Evolutionary conservation across 441 rosid species (phyloP).

Genomic region (Caryocar brasiliense): DNA sequence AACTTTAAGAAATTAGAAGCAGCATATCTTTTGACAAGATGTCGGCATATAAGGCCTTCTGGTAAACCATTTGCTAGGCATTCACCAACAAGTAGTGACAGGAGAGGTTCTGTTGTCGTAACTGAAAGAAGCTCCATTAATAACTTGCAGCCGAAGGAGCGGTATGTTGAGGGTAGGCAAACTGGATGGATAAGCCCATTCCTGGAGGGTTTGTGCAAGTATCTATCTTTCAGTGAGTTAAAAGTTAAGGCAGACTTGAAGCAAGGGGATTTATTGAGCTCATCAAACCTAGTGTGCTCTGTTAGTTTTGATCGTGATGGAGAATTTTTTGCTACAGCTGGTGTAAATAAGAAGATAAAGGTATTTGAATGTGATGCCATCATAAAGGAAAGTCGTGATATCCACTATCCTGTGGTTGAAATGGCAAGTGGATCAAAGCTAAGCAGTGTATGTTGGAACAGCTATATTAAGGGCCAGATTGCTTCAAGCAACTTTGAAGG

Average conservation of each 20-base stretch:
- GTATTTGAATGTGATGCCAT: slow-evolving; percentile 72
- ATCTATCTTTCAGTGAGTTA: slow-evolving; percentile 65
- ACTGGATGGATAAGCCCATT: slow-evolving; percentile 89
- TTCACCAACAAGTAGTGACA: slow-evolving; percentile 60
- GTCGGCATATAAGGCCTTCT: slow-evolving; percentile 39
- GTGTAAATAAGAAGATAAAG: slow-evolving; percentile 88
- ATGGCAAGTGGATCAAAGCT: slow-evolving; percentile 72
- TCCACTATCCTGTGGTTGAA: slow-evolving; percentile 92
- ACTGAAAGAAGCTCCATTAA: slow-evolving; percentile 75
- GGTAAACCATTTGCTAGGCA: slow-evolving; percentile 39
- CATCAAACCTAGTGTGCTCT: slow-evolving; percentile 90
- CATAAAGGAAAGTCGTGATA: slow-evolving; percentile 56
- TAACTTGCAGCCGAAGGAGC: slow-evolving; percentile 49
- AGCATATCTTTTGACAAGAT: slow-evolving; percentile 78
- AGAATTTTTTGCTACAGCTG: slow-evolving; percentile 84
- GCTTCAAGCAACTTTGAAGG: slow-evolving; percentile 98
- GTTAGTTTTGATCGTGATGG: slow-evolving; percentile 89
- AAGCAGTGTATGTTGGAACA: slow-evolving; percentile 88
- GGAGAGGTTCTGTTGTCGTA: slow-evolving; percentile 54
- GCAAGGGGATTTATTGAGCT: slow-evolving; percentile 80
- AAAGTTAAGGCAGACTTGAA: slow-evolving; percentile 84
- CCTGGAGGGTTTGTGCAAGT: slow-evolving; percentile 90
- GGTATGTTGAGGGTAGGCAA: slow-evolving; percentile 26
- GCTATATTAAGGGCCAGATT: slow-evolving; percentile 80
- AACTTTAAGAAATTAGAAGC: slow-evolving; percentile 86